Evolutionary conservation across 495 filamentous ascomycete genomes (phyloP).

Genomic region (Aspergillus affinis): DNA sequence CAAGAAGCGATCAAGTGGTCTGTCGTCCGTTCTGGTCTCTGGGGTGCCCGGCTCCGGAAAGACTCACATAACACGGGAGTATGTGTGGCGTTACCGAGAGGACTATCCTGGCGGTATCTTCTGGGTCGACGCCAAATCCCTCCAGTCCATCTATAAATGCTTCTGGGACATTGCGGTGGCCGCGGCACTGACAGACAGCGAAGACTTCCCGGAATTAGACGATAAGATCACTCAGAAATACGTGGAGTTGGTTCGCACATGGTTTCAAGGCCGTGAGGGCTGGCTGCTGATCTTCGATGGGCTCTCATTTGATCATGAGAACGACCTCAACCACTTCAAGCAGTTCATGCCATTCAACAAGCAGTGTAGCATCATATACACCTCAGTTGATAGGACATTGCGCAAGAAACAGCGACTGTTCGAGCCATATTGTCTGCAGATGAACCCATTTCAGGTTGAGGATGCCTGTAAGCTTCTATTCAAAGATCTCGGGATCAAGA

Average conservation of each 20-base stretch:
- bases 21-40: constrained; percentile 67
- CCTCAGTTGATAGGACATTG: constrained; percentile 66
- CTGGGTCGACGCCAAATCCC: constrained; percentile 72
- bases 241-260: constrained; percentile 60
- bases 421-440: constrained; percentile 69
- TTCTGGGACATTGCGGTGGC: constrained; percentile 76
- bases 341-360: constrained; percentile 69
- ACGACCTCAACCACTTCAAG: constrained; percentile 55
- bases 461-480: constrained; percentile 59
- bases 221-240: constrained; percentile 52
- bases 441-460: constrained; percentile 58
- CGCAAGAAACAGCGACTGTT: constrained; percentile 68
- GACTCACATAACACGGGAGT: constrained; percentile 78
- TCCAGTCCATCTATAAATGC: constrained; percentile 60
- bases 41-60: constrained; percentile 79
- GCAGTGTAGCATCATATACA: constrained; percentile 73
- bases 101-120: constrained; percentile 76
- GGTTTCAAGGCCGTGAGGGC: constrained; percentile 67
- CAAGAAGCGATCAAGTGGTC: constrained; percentile 59
- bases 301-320: constrained; percentile 61
- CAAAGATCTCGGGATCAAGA: constrained; percentile 53
- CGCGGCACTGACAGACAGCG: constrained; percentile 49
- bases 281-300: constrained; percentile 82
- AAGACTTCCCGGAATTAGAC: constrained; percentile 35
- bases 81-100: constrained; percentile 66